These are phyloP conservation scores for Inga laurina DNA, from an alignment of 306 rosid genomes.

Conservation along the genomic window DNA sequence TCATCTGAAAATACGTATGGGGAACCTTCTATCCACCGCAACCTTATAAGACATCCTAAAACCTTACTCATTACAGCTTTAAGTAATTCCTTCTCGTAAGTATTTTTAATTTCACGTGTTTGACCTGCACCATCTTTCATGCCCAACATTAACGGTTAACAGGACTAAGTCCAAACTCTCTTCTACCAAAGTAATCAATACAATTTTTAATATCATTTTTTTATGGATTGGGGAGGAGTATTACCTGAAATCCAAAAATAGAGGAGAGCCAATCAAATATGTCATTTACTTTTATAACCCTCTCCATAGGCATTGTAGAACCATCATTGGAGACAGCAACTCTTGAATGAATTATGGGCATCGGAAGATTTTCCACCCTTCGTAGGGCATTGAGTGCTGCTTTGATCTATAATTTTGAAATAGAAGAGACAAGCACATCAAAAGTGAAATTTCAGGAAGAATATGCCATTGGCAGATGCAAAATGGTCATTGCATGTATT, in stretches of 20 bases:
- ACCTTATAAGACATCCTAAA: too few relatives aligned
- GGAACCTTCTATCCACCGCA: too few relatives aligned
- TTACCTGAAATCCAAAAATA: slow-evolving; percentile 75
- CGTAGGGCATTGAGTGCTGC: slow-evolving; percentile 58
- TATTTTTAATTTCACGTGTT: too few relatives aligned
- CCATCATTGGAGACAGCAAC: slow-evolving; percentile 34
- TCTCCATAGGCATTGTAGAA: slow-evolving; percentile 33
- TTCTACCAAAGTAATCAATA: background rate
- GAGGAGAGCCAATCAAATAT: slow-evolving; percentile 68
- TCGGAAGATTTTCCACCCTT: slow-evolving; percentile 58
- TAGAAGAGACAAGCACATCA: slow-evolving; percentile 15
- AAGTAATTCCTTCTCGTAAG: too few relatives aligned
- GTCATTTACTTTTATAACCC: slow-evolving; percentile 55
- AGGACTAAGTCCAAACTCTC: background rate
- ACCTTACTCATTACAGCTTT: too few relatives aligned
- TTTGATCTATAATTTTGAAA: slow-evolving; percentile 50
- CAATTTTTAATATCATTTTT: background rate
- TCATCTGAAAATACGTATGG: too few relatives aligned
- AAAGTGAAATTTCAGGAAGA: background rate
- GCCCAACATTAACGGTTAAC: background rate
- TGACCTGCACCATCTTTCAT: too few relatives aligned
- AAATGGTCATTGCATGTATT: background rate
- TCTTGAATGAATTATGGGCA: slow-evolving; percentile 46
- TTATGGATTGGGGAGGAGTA: background rate
- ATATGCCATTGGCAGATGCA: background rate